These are phyloP conservation scores for Aspergillus texensis DNA, from an alignment of 2,329 filamentous ascomycete genomes.

Conservation along the genomic window DNA sequence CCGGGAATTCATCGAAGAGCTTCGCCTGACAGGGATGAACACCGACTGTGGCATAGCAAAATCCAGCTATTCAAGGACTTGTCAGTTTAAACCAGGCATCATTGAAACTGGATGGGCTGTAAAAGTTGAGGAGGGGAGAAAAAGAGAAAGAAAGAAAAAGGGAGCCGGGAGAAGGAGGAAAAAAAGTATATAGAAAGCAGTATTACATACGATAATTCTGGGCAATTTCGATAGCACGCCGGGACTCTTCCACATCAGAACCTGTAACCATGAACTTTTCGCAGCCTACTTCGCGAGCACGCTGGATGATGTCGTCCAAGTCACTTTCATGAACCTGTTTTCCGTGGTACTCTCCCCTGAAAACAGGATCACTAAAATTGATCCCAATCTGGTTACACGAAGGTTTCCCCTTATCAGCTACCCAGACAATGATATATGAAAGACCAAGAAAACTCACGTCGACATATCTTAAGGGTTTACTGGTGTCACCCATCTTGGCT, in stretches of 20 bases:
- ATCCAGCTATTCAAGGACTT: slow-evolving; percentile 59
- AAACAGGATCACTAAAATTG: slow-evolving; percentile 92
- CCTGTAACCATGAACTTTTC: slow-evolving; percentile 91
- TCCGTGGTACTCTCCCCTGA: slow-evolving; percentile 80
- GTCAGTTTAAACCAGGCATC: slow-evolving; percentile 8
- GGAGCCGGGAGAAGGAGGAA: too few species aligned
- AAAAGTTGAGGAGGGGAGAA: neutral
- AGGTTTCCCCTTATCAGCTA: slow-evolving; percentile 17
- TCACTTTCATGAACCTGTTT: slow-evolving; percentile 60
- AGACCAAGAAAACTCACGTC: slow-evolving; percentile 41
- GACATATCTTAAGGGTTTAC: slow-evolving; percentile 46
- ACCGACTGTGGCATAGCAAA: slow-evolving; percentile 87
- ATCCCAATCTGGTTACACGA: slow-evolving; percentile 70
- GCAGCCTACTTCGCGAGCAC: slow-evolving; percentile 78
- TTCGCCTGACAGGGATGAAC: slow-evolving; percentile 90
- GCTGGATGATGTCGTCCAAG: slow-evolving; percentile 68
- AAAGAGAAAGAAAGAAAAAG: too few species aligned
- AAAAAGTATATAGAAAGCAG: neutral
- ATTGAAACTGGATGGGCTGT: neutral
- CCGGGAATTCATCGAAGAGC: slow-evolving; percentile 67
- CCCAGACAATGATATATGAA: neutral
- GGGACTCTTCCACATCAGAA: slow-evolving; percentile 78
- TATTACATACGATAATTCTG: slow-evolving; percentile 69
- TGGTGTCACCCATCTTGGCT: slow-evolving; percentile 39
- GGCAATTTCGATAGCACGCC: slow-evolving; percentile 73